These are phyloP conservation scores for Monosporascus sp. DNA, from an alignment of 2,329 filamentous ascomycete genomes.

Conservation along the genomic window DNA sequence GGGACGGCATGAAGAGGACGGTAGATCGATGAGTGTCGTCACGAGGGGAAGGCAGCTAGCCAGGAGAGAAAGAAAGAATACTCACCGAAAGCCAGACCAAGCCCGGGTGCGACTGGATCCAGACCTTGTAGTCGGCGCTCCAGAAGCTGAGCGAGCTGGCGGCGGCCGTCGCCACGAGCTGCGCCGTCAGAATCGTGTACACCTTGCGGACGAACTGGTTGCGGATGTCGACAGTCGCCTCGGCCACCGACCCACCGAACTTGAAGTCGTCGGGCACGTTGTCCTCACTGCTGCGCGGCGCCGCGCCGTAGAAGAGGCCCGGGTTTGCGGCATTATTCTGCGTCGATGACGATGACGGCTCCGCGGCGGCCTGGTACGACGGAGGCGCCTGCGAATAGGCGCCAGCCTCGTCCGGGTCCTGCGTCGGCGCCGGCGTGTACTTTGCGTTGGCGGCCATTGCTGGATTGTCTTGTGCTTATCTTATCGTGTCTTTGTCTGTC, in stretches of 20 bases:
- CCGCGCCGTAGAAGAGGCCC: conserved; percentile 56
- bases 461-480: conserved; percentile 1
- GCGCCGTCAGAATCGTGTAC: conserved; percentile 94
- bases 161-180: conserved; percentile 78
- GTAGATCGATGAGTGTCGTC: background rate
- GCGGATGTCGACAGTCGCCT: conserved; percentile 90
- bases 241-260: conserved; percentile 90
- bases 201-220: conserved; percentile 98
- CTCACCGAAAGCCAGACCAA: conserved; percentile 78
- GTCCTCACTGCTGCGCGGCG: conserved; percentile 74
- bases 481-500: background rate
- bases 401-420: conserved; percentile 70
- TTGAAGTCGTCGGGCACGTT: conserved; percentile 98
- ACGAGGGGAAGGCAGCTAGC: background rate
- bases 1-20: background rate
- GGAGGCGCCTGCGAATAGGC: conserved; percentile 68
- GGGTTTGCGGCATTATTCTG: conserved; percentile 41
- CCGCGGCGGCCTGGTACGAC: conserved; percentile 56
- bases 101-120: conserved; percentile 81
- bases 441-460: conserved; percentile 71
- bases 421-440: conserved; percentile 77
- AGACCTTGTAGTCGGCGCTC: conserved; percentile 69
- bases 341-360: conserved; percentile 44
- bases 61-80: conserved; percentile 9
- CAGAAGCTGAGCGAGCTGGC: conserved; percentile 85